phyloP scores from a whole-genome alignment of 108 stramenopile genomes.

The Cyclotella kingstonii region DNA sequence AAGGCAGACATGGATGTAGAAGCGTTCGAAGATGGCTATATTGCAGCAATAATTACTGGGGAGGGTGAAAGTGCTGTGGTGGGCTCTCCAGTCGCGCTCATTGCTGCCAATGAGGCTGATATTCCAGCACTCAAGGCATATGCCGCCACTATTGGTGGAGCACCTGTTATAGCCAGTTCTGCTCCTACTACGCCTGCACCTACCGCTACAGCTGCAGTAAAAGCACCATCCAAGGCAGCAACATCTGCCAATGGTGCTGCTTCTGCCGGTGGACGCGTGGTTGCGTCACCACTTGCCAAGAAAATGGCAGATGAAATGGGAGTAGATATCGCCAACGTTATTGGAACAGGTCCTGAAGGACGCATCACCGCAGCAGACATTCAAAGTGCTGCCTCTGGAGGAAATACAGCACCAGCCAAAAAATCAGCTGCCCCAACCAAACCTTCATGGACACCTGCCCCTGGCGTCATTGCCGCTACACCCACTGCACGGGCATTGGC shows the following conservation, averaged over 20 bases:
- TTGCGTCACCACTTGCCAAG: conserved; percentile 94
- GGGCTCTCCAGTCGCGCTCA: conserved; percentile 89
- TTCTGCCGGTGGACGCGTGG: conserved; percentile 79
- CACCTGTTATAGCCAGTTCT: conserved; percentile 40
- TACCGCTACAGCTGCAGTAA: conserved; percentile 59
- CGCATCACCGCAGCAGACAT: conserved; percentile 87
- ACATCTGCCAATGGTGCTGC: conserved; percentile 55
- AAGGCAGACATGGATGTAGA: conserved; percentile 99
- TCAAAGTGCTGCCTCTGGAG: conserved; percentile 68
- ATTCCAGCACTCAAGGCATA: conserved; percentile 81
- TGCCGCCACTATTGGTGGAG: conserved; percentile 58
- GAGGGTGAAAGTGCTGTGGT: conserved; percentile 92
- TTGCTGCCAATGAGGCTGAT: conserved; percentile 82
- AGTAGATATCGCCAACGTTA: conserved; percentile 80
- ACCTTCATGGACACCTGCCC: conserved; percentile 79
- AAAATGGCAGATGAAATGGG: conserved; percentile 85
- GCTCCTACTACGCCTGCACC: conserved; percentile 52
- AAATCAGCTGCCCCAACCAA: conserved; percentile 62
- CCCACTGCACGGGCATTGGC: conserved; percentile 78
- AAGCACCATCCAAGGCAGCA: conserved; percentile 49
- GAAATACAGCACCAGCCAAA: conserved; percentile 46
- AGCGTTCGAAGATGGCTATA: conserved; percentile 93
- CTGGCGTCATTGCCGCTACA: conserved; percentile 84
- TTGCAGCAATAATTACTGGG: conserved; percentile 89
- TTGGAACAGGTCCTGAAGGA: conserved; percentile 91